phyloP scores from a whole-genome alignment of 345 rosid species.

The Ceriops tagal region DNA sequence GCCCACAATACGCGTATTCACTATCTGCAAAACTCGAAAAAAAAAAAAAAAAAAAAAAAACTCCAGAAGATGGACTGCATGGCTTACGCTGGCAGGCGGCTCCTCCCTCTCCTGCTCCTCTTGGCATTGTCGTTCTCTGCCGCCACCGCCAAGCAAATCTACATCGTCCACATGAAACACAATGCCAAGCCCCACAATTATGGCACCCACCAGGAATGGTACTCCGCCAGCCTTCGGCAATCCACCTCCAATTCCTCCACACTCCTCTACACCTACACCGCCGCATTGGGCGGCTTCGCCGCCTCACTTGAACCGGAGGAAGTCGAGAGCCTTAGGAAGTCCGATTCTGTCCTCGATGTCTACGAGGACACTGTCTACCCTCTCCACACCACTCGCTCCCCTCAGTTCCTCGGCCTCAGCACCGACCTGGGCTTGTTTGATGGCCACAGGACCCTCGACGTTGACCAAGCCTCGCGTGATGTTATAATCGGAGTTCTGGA shows the following conservation, averaged over 20 bases:
- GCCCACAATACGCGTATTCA: background rate
- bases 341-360: conserved; percentile 54
- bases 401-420: conserved; percentile 70
- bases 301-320: conserved; percentile 54
- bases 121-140: conserved; percentile 10
- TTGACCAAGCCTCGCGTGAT: conserved; percentile 39
- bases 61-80: background rate
- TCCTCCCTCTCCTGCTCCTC: background rate
- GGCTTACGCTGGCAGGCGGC: background rate
- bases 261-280: conserved; percentile 60
- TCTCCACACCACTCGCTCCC: conserved; percentile 82
- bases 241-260: conserved; percentile 32
- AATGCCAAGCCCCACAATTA: conserved; percentile 50
- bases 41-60: background rate
- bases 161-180: conserved; percentile 72
- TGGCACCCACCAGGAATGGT: conserved; percentile 69
- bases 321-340: conserved; percentile 47
- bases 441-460: conserved; percentile 29
- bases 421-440: conserved; percentile 34
- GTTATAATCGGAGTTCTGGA: conserved; percentile 81
- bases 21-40: background rate
- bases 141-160: conserved; percentile 40
- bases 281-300: conserved; percentile 69
- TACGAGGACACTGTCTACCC: conserved; percentile 65
- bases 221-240: conserved; percentile 52